Evolutionary conservation across 257 asterid genomes (phyloP), one percentile per base, ranked within the genome.

Genomic region (Ajuga chamaepitys): DNA sequence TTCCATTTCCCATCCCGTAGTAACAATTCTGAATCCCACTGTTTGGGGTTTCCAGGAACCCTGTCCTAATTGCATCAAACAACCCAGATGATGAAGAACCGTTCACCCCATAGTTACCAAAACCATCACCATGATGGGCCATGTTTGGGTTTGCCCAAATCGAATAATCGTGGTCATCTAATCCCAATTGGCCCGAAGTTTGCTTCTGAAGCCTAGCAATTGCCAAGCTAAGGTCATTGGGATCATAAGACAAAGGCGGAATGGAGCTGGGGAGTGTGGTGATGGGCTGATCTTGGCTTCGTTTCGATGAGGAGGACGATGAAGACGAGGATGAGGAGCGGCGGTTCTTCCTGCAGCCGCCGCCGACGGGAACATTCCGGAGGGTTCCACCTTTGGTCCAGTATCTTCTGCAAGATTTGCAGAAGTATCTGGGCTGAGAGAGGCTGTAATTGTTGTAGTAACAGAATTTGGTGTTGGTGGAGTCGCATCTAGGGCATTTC

Each of bases 341-440:
- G 37, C 75, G 81, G 96, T 89, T 93, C 59, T 77, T 83, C 68
- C 99, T 64, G 74, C 97, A 92, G 22, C 97, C 95, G 1, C 98
- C 98, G 11, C 98, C 98, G 3, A 92, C 97, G 0, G 97, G 98
- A 9, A 92, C 96, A 42, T 92, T 92, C 9, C 98, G 57, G 34
- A 92, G 73, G 20, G 98, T 92, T 14, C 98, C 98, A 5, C 98
- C 95, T 68, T 89, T 92, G 16, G 98, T 92, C 98, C 98, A 93
- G 59, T 89, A 89, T 66, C 99, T 71, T n/a, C 96, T 69, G 81
- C 99, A 93, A 0, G 96, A 89, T 54, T 93, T 93, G 83, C 99
- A 90, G 70, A 93, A 89, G 74, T 93, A 93, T 24, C 99, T 61
- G 2, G 99, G 99, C 80, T 89, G 99, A 7, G 99, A 70, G 44